Conservation (phyloP, 352 stramenopile genomes). For the Pythium aphanidermatum region DNA sequence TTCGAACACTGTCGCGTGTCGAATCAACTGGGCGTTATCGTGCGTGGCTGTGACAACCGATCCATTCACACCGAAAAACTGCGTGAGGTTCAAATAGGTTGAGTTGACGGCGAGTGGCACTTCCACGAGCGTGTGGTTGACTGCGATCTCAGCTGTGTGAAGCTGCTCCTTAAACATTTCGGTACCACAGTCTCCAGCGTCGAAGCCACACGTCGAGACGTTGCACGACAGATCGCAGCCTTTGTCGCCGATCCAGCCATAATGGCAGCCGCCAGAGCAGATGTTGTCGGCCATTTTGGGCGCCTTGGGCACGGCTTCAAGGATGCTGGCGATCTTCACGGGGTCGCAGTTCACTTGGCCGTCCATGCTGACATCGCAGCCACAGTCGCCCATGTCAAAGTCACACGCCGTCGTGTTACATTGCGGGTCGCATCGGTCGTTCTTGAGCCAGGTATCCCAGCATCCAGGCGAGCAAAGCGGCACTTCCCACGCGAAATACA, state of each 20-base stretch:
- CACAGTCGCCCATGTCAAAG: slow-evolving; percentile 93
- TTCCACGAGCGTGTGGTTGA: slow-evolving; percentile 61
- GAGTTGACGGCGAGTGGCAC: slow-evolving; percentile 58
- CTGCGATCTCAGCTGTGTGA: slow-evolving; percentile 30
- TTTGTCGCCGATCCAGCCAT: slow-evolving; percentile 77
- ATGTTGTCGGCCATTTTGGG: slow-evolving; percentile 47
- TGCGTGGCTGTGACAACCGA: slow-evolving; percentile 45
- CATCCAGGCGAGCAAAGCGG: slow-evolving; percentile 85
- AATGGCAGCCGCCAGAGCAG: slow-evolving; percentile 70
- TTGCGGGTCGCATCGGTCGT: slow-evolving; percentile 82
- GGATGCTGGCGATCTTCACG: slow-evolving; percentile 52
- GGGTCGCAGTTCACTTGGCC: slow-evolving; percentile 47
- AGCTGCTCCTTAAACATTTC: slow-evolving; percentile 30
- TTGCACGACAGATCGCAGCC: slow-evolving; percentile 76
- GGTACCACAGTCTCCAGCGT: slow-evolving; percentile 72
- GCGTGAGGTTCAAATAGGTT: slow-evolving; percentile 60
- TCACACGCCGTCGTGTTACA: slow-evolving; percentile 89
- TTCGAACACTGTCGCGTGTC: slow-evolving; percentile 69
- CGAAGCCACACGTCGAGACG: slow-evolving; percentile 75
- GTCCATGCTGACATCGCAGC: slow-evolving; percentile 57
- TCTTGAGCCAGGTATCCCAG: slow-evolving; percentile 59
- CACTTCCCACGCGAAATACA: slow-evolving; percentile 92
- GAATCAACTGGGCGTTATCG: slow-evolving; percentile 63
- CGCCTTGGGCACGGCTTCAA: slow-evolving; percentile 41
- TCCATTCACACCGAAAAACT: slow-evolving; percentile 57